phyloP scores from a whole-genome alignment of 192 early-diverging fungal species.

The Coemansia sp. region DNA sequence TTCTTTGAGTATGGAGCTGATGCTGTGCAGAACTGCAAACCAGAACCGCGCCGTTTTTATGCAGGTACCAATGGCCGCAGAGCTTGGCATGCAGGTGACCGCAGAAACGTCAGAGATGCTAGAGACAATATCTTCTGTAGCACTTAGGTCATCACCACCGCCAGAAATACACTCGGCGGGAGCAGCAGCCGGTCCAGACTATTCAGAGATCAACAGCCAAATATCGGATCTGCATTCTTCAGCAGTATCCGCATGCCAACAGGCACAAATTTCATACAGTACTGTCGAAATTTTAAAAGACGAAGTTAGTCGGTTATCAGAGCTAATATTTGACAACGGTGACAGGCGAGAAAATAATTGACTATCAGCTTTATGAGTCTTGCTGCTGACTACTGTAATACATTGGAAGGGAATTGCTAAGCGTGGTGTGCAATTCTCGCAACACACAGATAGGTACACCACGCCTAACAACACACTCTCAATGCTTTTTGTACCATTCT shows the following conservation, averaged over 20 bases:
- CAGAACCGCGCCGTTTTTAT: background rate
- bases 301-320: background rate
- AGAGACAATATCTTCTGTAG: background rate
- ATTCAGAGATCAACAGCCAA: background rate
- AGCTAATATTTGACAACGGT: no score
- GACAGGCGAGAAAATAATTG: no score
- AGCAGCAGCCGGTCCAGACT: no score
- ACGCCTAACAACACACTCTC: no score
- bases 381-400: no score
- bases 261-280: background rate
- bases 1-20: constrained; percentile 26
- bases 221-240: background rate
- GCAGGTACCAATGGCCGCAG: background rate
- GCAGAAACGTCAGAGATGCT: background rate
- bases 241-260: background rate
- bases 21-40: constrained; percentile 8
- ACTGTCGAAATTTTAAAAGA: background rate
- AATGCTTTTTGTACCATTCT: no score
- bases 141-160: background rate
- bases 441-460: no score
- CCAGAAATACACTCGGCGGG: no score
- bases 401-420: no score
- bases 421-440: no score
- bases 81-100: background rate
- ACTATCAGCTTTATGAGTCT: no score